Percentiles rank a stretch among this genome's conserved stretches.
These are phyloP conservation scores for Leucocoprinus birnbaumii DNA, from an alignment of 768 basidiomycete species.

Conservation along the genomic window DNA sequence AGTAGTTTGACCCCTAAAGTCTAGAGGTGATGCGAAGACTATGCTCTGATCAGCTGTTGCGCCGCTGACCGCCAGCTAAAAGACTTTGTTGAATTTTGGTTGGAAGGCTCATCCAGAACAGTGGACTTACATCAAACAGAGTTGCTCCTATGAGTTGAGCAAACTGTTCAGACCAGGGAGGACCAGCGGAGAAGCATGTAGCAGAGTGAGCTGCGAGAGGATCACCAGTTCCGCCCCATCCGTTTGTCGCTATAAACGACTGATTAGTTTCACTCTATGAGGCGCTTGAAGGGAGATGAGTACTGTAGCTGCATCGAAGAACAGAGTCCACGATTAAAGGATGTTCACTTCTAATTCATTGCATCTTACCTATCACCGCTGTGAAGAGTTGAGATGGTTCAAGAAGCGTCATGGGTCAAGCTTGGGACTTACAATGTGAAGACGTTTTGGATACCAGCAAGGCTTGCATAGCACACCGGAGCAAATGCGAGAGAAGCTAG, in stretches of 20 bases:
- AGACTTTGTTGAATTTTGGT: not conserved
- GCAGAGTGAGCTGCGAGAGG: constrained; percentile 16
- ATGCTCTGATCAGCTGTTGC: constrained; percentile 18
- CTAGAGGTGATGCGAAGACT: constrained; percentile 18
- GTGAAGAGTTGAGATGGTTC: not conserved
- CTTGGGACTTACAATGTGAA: constrained; percentile 7
- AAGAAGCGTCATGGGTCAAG: not conserved
- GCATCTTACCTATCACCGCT: constrained; percentile 6
- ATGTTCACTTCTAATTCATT: too few relatives aligned
- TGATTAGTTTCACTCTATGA: not conserved
- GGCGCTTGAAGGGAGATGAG: not conserved
- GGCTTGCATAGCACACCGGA: not conserved
- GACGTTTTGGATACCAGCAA: not conserved
- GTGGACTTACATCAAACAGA: constrained; percentile 15
- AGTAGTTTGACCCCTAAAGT: constrained; percentile 20
- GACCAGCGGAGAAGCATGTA: constrained; percentile 19
- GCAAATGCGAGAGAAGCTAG: not conserved
- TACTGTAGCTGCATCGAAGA: constrained; percentile 2
- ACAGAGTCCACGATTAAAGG: too few relatives aligned
- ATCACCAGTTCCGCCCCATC: constrained; percentile 18
- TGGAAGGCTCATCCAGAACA: not conserved
- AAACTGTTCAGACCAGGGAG: constrained; percentile 20
- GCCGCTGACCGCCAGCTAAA: constrained; percentile 20
- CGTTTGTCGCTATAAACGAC: constrained; percentile 14
- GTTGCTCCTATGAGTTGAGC: constrained; percentile 13